Percentiles rank a stretch among this genome's conserved stretches.
Evolutionary conservation across 2,329 filamentous ascomycete genomes (phyloP).

Genomic region (Emergomyces africanus): DNA sequence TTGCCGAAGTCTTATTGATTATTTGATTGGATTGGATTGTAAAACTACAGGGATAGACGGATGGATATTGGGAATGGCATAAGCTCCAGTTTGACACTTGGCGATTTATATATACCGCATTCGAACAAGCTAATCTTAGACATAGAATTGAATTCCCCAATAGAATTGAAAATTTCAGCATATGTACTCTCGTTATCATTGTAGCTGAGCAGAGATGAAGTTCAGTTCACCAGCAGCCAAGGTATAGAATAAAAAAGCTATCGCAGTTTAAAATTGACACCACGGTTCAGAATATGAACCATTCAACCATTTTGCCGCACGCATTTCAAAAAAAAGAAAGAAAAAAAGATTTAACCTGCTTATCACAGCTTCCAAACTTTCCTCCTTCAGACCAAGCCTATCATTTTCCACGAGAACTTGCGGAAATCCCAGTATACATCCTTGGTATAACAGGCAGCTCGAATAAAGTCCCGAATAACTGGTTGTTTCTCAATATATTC

Average conservation of each 20-base stretch:
- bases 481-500: slow-evolving; percentile 42
- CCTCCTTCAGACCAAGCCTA: neutral
- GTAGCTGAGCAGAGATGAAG: neutral
- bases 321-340: too few relatives aligned
- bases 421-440: neutral
- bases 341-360: neutral
- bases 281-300: neutral
- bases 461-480: neutral
- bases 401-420: neutral
- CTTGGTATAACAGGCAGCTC: neutral
- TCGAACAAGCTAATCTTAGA: neutral
- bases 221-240: neutral
- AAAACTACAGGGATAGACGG: neutral
- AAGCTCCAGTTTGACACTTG: neutral
- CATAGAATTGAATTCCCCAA: neutral
- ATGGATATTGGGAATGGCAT: neutral
- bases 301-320: neutral
- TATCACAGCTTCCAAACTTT: neutral
- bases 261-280: neutral
- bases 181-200: neutral
- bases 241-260: neutral
- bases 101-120: neutral
- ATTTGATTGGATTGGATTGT: neutral
- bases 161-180: neutral
- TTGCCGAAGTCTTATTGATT: slow-evolving; percentile 30